Evolutionary conservation across 768 basidiomycete genomes (phyloP).

Genomic region (Naganishia randhawae): DNA sequence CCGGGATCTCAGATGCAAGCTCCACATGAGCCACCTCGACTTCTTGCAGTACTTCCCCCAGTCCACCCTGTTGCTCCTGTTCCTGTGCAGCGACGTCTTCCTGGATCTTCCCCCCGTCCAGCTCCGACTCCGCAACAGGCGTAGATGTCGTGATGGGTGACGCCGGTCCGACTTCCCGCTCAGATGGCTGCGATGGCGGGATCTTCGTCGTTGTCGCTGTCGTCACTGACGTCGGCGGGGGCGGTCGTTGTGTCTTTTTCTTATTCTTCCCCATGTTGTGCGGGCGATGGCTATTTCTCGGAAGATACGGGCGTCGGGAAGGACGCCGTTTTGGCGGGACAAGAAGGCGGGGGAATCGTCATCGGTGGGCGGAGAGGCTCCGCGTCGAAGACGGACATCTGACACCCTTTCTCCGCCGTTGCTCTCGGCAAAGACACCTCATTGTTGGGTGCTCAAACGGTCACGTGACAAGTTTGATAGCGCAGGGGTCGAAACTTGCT

Average conservation of each 20-base stretch:
- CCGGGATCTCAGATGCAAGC: background rate
- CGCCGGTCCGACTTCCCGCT: background rate
- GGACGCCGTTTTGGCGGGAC: background rate
- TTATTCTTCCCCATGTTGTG: slow-evolving; percentile 19
- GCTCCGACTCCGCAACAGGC: background rate
- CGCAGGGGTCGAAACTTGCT: background rate
- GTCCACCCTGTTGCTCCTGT: background rate
- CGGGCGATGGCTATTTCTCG: too few relatives aligned
- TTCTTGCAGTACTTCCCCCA: too few relatives aligned
- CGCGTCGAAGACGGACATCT: background rate
- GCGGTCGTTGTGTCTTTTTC: slow-evolving; percentile 10
- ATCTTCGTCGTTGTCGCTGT: background rate
- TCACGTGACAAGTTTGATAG: background rate
- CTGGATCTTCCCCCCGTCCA: background rate
- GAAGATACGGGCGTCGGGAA: background rate
- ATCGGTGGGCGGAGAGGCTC: background rate
- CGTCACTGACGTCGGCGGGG: background rate
- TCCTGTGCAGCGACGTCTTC: background rate
- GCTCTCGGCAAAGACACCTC: background rate
- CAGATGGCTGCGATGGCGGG: background rate
- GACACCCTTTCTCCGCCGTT: background rate
- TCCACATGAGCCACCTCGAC: background rate
- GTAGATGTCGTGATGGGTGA: background rate
- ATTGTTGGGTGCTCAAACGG: background rate
- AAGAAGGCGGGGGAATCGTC: background rate